Base-by-base conservation (phyloP, 129 eudicot species). In the Arctium lappa region DNA sequence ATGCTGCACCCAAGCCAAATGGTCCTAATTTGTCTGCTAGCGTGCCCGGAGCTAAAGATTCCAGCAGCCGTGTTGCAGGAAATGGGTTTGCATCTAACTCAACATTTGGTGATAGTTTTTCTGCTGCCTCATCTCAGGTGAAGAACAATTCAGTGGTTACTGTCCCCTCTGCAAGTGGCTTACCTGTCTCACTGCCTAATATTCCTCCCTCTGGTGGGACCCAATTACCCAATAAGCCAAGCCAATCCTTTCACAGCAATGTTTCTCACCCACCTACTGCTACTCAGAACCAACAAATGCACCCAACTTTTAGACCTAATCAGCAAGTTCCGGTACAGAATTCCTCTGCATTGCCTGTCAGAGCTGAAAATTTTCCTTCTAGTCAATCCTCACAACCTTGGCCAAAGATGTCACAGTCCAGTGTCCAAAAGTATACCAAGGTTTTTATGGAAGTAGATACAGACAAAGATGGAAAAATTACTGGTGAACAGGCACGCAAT, bases 381-480 rank as follows among this genome's bases (percentile, higher is more conserved):
- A 75, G 72, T 60, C 93, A 84, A 76, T 74, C 91, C 30, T 91
- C 86, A 83, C 75, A 72, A 83, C 90, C 90, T 27, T 94, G 94
- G 98, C 97, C 97, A 44, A 91, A 89, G 78, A 88, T 91, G 90
- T 88, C 94, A 39, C 97, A 80, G 78, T 36, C 90, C 46, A 91
- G 88, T 88, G 42, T 92, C 65, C 97, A 92, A 84, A 95, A 92
- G 89, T 95, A 91, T 76, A 88, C 89, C 79, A 92, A 91, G 86
- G 97, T 95, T 18, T 95, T 95, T 86, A 79, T 88, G 88, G 93
- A 92, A 88, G 97, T 95, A 15, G 97, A 95, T 73, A 89, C 94
- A 0, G 98, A 95, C 81, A 89, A 91, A 80, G 98, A 95, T 86
- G 98, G 98, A 78, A 95, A 92, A 88, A 92, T 95, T 48, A 83